A percentile compares a stretch with the other conserved stretches of the same genome.
Evolutionary conservation across 1,284 basidiomycete species (phyloP).

Genomic region (Apiotrichum sp.): DNA sequence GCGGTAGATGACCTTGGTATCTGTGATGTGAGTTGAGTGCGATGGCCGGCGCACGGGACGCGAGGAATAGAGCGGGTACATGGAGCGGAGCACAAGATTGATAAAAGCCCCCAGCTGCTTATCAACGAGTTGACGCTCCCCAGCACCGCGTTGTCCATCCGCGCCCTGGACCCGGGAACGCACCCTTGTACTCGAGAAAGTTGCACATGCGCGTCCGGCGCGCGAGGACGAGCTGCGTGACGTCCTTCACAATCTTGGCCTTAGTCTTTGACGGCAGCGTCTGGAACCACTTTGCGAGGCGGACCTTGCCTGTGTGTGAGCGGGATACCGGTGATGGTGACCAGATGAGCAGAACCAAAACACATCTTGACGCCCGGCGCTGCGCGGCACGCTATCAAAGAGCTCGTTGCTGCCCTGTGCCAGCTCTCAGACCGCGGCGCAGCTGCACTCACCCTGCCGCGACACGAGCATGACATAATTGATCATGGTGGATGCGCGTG

Average conservation of each 20-base stretch:
- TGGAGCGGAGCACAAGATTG: not conserved
- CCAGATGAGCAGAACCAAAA: no score
- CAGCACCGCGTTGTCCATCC: no score
- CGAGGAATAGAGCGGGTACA: no score
- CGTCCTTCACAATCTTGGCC: constrained; percentile 98
- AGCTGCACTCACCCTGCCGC: constrained; percentile 65
- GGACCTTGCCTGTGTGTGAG: constrained; percentile 72
- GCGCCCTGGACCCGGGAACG: constrained; percentile 17
- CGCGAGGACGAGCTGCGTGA: constrained; percentile 94
- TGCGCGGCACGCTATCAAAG: no score
- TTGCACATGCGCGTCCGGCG: constrained; percentile 98
- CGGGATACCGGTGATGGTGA: not conserved
- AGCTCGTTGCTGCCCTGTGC: no score
- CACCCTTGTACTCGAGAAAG: constrained; percentile 98
- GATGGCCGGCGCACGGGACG: no score
- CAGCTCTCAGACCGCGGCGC: no score
- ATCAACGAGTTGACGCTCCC: no score
- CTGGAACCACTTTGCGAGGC: constrained; percentile 97
- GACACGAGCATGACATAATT: constrained; percentile 88
- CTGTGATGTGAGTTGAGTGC: constrained; percentile 46
- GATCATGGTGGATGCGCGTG: constrained; percentile 54
- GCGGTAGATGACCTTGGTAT: constrained; percentile 93
- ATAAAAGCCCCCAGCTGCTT: not conserved
- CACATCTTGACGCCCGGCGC: no score
- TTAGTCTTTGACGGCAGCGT: constrained; percentile 92